phyloP scores from a whole-genome alignment of 768 basidiomycete species.

The Rickenella mellea region DNA sequence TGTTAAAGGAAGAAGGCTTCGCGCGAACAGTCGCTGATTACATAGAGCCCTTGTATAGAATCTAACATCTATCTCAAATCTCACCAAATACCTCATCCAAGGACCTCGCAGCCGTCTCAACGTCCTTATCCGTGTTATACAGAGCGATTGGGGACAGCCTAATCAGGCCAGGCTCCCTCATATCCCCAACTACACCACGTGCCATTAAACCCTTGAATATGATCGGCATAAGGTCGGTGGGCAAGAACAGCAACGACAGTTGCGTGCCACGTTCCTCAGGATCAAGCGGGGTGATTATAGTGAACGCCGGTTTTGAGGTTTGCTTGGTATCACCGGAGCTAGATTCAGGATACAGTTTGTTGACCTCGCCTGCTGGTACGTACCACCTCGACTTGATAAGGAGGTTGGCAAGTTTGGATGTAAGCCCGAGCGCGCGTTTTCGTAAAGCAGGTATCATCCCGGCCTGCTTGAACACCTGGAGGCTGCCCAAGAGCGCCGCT shows the following conservation, averaged over 20 bases:
- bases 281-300: conserved; percentile 82
- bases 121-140: conserved; percentile 79
- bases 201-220: conserved; percentile 52
- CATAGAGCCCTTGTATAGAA: too few species aligned
- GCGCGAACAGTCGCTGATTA: too few species aligned
- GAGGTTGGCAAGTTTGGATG: conserved; percentile 57
- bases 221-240: conserved; percentile 59
- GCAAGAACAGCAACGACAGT: conserved; percentile 76
- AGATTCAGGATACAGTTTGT: conserved; percentile 18
- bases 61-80: conserved; percentile 8
- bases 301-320: conserved; percentile 45
- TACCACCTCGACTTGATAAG: conserved; percentile 58
- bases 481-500: conserved; percentile 73
- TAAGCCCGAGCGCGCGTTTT: conserved; percentile 61
- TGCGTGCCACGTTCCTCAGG: conserved; percentile 72
- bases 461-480: conserved; percentile 69
- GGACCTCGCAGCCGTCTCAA: conserved; percentile 53
- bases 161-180: conserved; percentile 87
- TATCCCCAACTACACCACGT: conserved; percentile 84
- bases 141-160: conserved; percentile 78
- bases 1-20: conserved; percentile 27
- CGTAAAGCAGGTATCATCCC: conserved; percentile 68
- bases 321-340: neutral
- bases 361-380: conserved; percentile 30
- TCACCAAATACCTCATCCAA: conserved; percentile 50